Base-by-base conservation (phyloP, 1,284 basidiomycete genomes). In the Ustilago lituana region DNA sequence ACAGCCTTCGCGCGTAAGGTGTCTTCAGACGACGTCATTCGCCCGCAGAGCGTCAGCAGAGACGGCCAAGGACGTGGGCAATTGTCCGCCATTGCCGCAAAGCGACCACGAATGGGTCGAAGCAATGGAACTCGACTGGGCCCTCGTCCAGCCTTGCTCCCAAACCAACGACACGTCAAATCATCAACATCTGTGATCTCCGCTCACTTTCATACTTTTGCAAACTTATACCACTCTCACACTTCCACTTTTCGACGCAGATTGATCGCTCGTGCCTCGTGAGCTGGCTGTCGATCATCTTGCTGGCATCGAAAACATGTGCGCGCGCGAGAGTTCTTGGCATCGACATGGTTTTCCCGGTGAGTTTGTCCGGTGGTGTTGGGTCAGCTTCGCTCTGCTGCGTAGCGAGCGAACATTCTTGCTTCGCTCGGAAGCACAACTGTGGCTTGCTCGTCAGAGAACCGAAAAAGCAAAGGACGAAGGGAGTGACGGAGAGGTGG, bases 71-170 rank as follows among this genome's bases (percentile, higher is more conserved):
- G 67, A 64, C 38, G 52, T 63, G 2, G 67, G 61, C 36, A 70
- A 70, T 27, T 60, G 61, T 14, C 67, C 62, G 17, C 61, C 61
- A 2, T 26, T 64, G 49, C 67, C 67, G 6, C 44, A 43, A 23
- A 51, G 40, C 47, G 61, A 70, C 19, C 37, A 45, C 6, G 67
- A 70, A 29, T 70, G 67, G 67, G 36, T 70, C 22, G 67, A 70
- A 23, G 67, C 54, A 5, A 65, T 70, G 57, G 67, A 70, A 19
- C 38, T 70, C 23, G 62, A 65, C 29, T 70, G 67, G 67, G 56
- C 61, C 24, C 27, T 70, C 5, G 40, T 70, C 7, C 31, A 29
- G 20, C 20, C 29, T 17, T 41, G 22, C 0, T 20, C 45, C 6
- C 27, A 29, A 29, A 29, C 27, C 27, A 29, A 29, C 27, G 12